Conservation (phyloP, 495 filamentous ascomycete genomes). For the Pyrenopolyporus hunteri region DNA sequence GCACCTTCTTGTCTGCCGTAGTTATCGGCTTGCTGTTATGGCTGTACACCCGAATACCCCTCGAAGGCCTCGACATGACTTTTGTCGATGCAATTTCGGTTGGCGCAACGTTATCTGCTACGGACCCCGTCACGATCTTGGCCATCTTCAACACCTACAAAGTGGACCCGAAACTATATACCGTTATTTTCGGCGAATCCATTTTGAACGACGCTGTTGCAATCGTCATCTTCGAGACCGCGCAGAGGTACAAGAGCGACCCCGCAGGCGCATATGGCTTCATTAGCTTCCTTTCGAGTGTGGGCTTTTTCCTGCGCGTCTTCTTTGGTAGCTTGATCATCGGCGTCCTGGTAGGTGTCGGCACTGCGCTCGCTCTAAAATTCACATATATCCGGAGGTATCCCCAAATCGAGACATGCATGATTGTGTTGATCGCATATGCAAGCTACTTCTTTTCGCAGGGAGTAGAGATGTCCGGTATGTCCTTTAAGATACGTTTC, state of each 20-base stretch:
- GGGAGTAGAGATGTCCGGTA: conserved; percentile 92
- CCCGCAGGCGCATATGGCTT: conserved; percentile 67
- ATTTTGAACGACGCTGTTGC: conserved; percentile 98
- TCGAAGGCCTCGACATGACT: conserved; percentile 81
- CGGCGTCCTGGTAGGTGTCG: conserved; percentile 83
- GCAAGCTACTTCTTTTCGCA: conserved; percentile 97
- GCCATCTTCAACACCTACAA: conserved; percentile 99
- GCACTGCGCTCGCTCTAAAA: conserved; percentile 85
- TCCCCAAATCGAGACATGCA: conserved; percentile 94
- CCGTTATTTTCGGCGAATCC: conserved; percentile 96
- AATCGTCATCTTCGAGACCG: conserved; percentile 98
- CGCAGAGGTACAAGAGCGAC: conserved; percentile 80
- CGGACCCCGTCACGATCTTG: conserved; percentile 94
- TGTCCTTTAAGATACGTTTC: conserved; percentile 35
- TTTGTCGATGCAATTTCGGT: conserved; percentile 96
- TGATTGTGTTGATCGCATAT: conserved; percentile 93
- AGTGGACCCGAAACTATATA: conserved; percentile 97
- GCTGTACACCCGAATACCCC: conserved; percentile 83
- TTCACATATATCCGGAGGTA: conserved; percentile 90
- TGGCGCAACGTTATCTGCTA: conserved; percentile 93
- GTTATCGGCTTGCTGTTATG: conserved; percentile 87
- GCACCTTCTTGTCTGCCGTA: conserved; percentile 95
- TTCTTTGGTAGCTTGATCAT: conserved; percentile 95
- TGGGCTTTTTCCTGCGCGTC: conserved; percentile 91
- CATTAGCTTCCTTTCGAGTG: conserved; percentile 81